Evolutionary conservation across 768 basidiomycete genomes (phyloP), one percentile per base, ranked within the genome.

Genomic region (Agrocybe praecox): DNA sequence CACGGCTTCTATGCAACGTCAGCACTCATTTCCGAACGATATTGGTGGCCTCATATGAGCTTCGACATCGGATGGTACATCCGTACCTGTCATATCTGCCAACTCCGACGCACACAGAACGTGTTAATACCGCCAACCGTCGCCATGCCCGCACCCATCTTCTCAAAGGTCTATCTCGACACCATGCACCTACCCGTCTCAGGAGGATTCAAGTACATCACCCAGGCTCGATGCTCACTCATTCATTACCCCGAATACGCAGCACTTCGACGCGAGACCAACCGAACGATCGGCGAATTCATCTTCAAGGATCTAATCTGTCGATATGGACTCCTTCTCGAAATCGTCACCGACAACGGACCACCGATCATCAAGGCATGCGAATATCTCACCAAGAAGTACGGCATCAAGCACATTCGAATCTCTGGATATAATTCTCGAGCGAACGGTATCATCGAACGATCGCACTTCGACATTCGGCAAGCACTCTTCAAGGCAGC

Each of bases 341-440:
- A 76, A 34, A 72, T 80, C 6, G 65, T 78, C 1, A 75, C 74
- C 0, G 77, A 80, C 58, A 80, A 80, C 54, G 65, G 66, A 6
- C 14, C 54, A 0, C 26, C 60, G 2, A 52, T 63, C 43, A 45
- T 61, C 33, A 52, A 53, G 17, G 64, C 62, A 0, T 6, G 47
- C 1, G 50, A 52, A 14, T 60, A 51, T 76, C 76, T 58, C 67
- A 74, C 0, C 57, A 69, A 0, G 67, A 67, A 0, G 69, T 74
- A 57, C 21, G 12, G 46, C 9, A 52, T 57, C 34, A 70, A 46
- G 24, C 52, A 45, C 44, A 51, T 49, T 14, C 15, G 21, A 12
- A 36, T 49, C 44, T 50, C 49, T 11, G 33, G 19, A 6, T 68
- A 68, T 48, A 68, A 67, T 42, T 69, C 66, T 1, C 56, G 46